Evolutionary conservation across 352 stramenopile genomes (phyloP).

Genomic region (Globisporangium perplexum): DNA sequence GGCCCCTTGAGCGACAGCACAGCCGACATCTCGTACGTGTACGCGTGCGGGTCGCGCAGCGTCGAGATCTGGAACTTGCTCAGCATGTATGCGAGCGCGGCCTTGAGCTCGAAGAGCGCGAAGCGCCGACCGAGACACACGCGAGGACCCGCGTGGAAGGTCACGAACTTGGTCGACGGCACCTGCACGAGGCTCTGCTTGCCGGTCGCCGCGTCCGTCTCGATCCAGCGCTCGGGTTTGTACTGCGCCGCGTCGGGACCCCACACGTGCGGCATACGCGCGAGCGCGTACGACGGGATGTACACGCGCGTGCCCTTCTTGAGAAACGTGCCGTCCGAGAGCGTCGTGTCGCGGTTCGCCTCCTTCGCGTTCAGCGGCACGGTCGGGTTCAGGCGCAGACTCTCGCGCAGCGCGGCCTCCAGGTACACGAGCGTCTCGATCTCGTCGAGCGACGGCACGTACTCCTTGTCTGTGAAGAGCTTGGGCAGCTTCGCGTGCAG

Average conservation of each 20-base stretch:
- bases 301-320: constrained; percentile 41
- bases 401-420: constrained; percentile 54
- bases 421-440: constrained; percentile 49
- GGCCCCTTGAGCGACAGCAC: constrained; percentile 18
- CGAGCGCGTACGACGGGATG: constrained; percentile 51
- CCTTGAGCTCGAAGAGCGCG: constrained; percentile 53
- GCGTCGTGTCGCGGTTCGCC: constrained; percentile 40
- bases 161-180: constrained; percentile 21
- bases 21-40: constrained; percentile 22
- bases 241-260: constrained; percentile 39
- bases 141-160: constrained; percentile 36
- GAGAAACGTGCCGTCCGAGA: constrained; percentile 52
- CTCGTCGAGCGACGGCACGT: constrained; percentile 41
- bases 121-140: constrained; percentile 39
- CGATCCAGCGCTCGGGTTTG: constrained; percentile 50
- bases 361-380: constrained; percentile 55
- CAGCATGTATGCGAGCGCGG: constrained; percentile 15
- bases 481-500: constrained; percentile 30
- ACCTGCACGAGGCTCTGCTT: constrained; percentile 13
- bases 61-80: constrained; percentile 30
- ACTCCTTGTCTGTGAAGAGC: constrained; percentile 20
- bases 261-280: constrained; percentile 36
- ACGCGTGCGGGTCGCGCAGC: constrained; percentile 14
- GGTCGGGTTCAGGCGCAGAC: constrained; percentile 56
- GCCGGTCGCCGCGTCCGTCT: constrained; percentile 23